Conservation (phyloP, 2,329 filamentous ascomycete genomes). For the Daldinia sp. region DNA sequence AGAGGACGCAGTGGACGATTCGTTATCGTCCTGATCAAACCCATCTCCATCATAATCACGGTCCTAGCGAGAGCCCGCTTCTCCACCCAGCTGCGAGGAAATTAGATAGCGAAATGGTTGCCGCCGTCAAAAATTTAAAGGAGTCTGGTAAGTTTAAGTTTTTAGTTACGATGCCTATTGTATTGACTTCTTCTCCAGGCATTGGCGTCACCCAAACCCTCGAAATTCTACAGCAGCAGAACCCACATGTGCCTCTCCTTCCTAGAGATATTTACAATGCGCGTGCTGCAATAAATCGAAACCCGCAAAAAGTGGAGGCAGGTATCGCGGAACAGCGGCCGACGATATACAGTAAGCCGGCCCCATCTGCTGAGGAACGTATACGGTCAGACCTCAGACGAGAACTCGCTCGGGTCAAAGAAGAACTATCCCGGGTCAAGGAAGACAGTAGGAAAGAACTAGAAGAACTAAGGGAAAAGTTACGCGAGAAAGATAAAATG, state of each 20-base stretch:
- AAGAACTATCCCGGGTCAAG: conserved; percentile 63
- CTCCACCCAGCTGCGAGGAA: conserved; percentile 72
- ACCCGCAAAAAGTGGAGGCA: conserved; percentile 67
- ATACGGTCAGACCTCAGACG: conserved; percentile 68
- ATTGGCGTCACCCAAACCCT: conserved; percentile 72
- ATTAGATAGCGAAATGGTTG: conserved; percentile 72
- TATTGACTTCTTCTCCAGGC: conserved; percentile 57
- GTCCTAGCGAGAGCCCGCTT: conserved; percentile 71
- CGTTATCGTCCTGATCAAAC: conserved; percentile 67
- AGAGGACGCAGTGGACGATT: conserved; percentile 72
- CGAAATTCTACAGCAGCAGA: conserved; percentile 69
- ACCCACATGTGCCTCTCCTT: conserved; percentile 69
- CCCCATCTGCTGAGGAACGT: conserved; percentile 69
- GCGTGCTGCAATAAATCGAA: conserved; percentile 71
- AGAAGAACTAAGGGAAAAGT: conserved; percentile 63
- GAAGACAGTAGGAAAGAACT: conserved; percentile 67
- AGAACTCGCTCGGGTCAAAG: conserved; percentile 65
- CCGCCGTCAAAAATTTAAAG: conserved; percentile 71
- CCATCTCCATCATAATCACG: conserved; percentile 70
- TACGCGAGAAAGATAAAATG: conserved; percentile 69
- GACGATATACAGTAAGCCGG: conserved; percentile 72
- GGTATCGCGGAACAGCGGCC: conserved; percentile 68
- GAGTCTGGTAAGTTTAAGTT: conserved; percentile 64
- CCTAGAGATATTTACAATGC: conserved; percentile 74
- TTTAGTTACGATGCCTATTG: conserved; percentile 17